Conservation (phyloP, 163 green algal genomes). For the Dunaliella salina region DNA sequence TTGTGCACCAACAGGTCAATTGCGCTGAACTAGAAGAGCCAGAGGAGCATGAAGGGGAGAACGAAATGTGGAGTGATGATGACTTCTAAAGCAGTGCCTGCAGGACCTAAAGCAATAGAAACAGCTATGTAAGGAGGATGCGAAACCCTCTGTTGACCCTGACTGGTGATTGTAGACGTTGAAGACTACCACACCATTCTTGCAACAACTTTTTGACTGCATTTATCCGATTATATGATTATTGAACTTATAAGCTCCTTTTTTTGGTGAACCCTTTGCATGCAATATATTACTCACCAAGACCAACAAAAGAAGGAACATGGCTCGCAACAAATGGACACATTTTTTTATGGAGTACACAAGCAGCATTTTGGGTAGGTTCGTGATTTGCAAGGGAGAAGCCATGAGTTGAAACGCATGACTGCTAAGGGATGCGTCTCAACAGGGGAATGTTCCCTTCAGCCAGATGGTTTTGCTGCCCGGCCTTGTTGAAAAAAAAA, state of each 20-base stretch:
- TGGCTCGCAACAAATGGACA: no score
- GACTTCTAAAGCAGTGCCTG: slow-evolving; percentile 60
- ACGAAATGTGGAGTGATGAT: slow-evolving; percentile 69
- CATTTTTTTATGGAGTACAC: no score
- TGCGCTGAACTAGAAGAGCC: slow-evolving; percentile 79
- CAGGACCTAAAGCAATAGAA: background rate
- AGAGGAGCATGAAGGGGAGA: slow-evolving; percentile 57
- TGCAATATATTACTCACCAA: no score
- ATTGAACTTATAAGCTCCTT: background rate
- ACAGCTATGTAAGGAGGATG: background rate
- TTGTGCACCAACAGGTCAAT: slow-evolving; percentile 60
- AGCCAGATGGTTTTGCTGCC: no score
- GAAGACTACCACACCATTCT: background rate
- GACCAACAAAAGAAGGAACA: no score
- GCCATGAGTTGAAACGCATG: background rate
- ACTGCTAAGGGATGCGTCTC: no score
- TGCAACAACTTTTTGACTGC: background rate
- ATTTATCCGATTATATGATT: no score
- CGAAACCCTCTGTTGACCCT: background rate
- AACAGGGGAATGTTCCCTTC: no score
- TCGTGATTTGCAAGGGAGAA: background rate
- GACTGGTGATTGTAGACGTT: background rate
- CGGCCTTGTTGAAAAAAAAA: no score
- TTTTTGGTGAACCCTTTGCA: background rate
- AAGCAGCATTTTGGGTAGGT: no score